These are phyloP conservation scores for Coniferiporia weirii DNA, from an alignment of 1,284 basidiomycete genomes.

Conservation along the genomic window DNA sequence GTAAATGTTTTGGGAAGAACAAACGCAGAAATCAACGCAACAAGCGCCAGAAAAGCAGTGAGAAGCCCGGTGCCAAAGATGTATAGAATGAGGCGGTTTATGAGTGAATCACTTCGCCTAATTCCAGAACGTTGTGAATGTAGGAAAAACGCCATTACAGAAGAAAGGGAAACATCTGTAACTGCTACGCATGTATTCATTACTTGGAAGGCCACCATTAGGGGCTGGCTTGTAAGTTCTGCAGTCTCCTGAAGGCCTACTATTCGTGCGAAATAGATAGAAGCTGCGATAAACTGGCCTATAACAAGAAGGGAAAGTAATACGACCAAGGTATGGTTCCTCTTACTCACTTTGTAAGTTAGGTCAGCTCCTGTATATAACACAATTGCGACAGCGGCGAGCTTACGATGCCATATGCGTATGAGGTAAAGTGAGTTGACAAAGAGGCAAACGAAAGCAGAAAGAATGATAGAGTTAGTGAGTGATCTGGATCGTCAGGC, in stretches of 20 bases:
- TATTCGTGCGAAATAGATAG: not conserved
- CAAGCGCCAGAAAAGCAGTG: not conserved
- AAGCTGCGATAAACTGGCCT: not conserved
- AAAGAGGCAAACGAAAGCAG: not conserved
- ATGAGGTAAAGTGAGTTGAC: not conserved
- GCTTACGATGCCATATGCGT: not conserved
- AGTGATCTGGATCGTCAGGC: not conserved
- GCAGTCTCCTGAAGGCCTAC: not conserved
- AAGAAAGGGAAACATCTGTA: not conserved
- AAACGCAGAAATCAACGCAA: slow-evolving; percentile 1
- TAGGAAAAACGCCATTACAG: not conserved
- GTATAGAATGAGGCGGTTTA: slow-evolving; percentile 4
- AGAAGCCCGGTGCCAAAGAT: slow-evolving; percentile 1
- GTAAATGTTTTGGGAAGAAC: not conserved
- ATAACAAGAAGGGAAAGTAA: not conserved
- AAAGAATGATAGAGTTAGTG: not conserved
- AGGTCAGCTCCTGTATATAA: not conserved
- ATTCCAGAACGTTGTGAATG: slow-evolving; percentile 3
- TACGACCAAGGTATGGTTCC: not conserved
- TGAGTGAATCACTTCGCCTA: slow-evolving; percentile 6
- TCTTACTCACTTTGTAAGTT: slow-evolving; percentile 1
- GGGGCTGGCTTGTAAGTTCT: not conserved
- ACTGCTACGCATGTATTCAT: not conserved
- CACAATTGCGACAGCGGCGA: not conserved
- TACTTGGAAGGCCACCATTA: not conserved